Percentiles rank a stretch among this genome's conserved stretches.
These are phyloP conservation scores for Alternaria incomplexa DNA, from an alignment of 2,329 filamentous ascomycete genomes.

Conservation along the genomic window DNA sequence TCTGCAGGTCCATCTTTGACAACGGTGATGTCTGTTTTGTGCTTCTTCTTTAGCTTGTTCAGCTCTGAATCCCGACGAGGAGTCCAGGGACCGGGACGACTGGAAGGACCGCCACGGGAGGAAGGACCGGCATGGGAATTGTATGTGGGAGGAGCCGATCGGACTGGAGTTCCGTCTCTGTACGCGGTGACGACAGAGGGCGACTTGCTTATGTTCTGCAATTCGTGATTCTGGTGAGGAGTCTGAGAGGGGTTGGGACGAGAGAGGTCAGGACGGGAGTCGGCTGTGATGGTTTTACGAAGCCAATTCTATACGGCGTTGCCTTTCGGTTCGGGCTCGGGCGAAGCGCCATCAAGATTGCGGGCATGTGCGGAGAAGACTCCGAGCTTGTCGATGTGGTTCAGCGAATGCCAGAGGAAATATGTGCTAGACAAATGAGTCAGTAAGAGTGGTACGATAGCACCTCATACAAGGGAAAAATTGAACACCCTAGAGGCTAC, in stretches of 20 bases:
- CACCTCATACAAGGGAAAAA: not conserved
- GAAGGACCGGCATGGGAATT: not conserved
- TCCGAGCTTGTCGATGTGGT: conserved; percentile 48
- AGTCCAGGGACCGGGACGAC: not conserved
- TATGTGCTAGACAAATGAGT: conserved; percentile 36
- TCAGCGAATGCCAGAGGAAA: conserved; percentile 48
- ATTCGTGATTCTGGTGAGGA: not conserved
- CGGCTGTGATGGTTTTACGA: not conserved
- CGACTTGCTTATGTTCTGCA: not conserved
- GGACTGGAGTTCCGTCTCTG: not conserved
- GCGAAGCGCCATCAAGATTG: not conserved
- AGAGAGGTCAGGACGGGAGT: not conserved
- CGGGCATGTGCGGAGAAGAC: conserved; percentile 49
- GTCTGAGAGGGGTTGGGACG: not conserved
- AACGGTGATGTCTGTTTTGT: not conserved
- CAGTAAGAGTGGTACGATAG: not conserved
- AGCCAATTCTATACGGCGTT: not conserved
- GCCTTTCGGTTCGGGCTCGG: not conserved
- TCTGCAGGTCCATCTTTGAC: not conserved
- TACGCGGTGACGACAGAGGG: not conserved
- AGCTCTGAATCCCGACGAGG: not conserved
- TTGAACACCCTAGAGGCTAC: not conserved
- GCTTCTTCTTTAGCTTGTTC: not conserved
- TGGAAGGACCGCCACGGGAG: not conserved
- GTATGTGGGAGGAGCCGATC: not conserved